A percentile compares a stretch with the other conserved stretches of the same genome.
These are phyloP conservation scores for Pachysandra terminalis DNA, from an alignment of 164 flowering plant species.

Conservation along the genomic window DNA sequence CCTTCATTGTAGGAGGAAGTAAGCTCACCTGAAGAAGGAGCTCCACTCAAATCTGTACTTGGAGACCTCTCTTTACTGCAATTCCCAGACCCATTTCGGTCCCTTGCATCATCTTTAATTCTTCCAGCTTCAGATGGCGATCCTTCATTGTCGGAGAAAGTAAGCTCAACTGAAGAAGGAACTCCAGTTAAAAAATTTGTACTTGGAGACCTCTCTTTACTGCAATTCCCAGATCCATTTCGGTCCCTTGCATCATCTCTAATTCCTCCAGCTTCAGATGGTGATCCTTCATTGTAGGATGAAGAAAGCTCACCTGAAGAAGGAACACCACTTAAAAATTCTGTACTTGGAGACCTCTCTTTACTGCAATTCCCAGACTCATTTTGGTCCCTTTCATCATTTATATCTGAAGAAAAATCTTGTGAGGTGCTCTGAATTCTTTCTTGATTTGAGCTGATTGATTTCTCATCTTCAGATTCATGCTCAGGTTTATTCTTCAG, in stretches of 20 bases:
- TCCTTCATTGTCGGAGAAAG: constrained; percentile 14
- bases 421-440: constrained; percentile 1
- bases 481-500: constrained; percentile 11
- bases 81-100: constrained; percentile 12
- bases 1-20: constrained; percentile 13
- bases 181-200: constrained; percentile 10
- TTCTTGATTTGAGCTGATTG: constrained; percentile 16
- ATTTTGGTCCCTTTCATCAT: constrained; percentile 11
- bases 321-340: constrained; percentile 14
- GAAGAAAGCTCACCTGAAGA: constrained; percentile 19
- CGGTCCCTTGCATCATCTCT: constrained; percentile 11
- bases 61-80: constrained; percentile 14
- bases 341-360: constrained; percentile 15
- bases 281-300: constrained; percentile 14
- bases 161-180: constrained; percentile 22
- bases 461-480: constrained; percentile 17
- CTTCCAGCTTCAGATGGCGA: constrained; percentile 7
- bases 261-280: constrained; percentile 8
- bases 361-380: constrained; percentile 11
- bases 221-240: constrained; percentile 10
- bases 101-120: constrained; percentile 9
- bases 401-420: constrained; percentile 13
- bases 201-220: constrained; percentile 16
- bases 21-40: constrained; percentile 22
- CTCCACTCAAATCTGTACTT: constrained; percentile 12